Percentiles rank a stretch among this genome's conserved stretches.
Conservation (phyloP, 2,329 filamentous ascomycete genomes). For the Exophiala sp. region DNA sequence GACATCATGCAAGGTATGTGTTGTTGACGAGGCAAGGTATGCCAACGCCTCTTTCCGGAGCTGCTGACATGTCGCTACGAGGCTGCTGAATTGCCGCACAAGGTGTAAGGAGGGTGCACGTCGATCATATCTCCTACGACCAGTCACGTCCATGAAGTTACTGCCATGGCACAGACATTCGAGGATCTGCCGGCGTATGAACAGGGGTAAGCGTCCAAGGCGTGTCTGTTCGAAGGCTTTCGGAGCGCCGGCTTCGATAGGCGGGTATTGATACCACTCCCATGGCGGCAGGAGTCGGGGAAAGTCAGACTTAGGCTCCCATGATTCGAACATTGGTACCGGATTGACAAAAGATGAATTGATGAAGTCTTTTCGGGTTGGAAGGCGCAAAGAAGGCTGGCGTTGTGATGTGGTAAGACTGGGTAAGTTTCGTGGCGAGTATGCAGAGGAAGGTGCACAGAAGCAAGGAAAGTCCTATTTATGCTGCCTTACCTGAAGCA, state of each 20-base stretch:
- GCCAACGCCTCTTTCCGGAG: background rate
- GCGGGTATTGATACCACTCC: background rate
- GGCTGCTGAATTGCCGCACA: background rate
- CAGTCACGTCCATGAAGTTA: background rate
- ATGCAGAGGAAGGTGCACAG: too few species aligned
- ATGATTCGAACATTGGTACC: background rate
- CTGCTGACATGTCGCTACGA: background rate
- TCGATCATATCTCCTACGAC: background rate
- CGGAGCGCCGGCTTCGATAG: conserved; percentile 1
- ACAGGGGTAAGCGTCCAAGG: background rate
- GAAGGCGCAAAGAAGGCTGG: too few species aligned
- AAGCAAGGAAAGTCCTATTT: too few species aligned
- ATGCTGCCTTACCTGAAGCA: too few species aligned
- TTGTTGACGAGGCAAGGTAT: background rate
- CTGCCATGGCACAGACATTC: background rate
- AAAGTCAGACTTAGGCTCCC: background rate
- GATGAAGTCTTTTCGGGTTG: too few species aligned
- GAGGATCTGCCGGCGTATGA: background rate
- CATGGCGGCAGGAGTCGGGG: background rate
- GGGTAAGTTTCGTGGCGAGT: too few species aligned
- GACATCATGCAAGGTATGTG: background rate
- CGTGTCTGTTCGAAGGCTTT: background rate
- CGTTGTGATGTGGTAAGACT: too few species aligned
- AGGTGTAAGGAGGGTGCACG: background rate
- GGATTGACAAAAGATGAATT: background rate